A percentile compares a stretch with the other conserved stretches of the same genome.
Conservation (phyloP, 1,284 basidiomycete genomes). For the Irpex rosettiformis region DNA sequence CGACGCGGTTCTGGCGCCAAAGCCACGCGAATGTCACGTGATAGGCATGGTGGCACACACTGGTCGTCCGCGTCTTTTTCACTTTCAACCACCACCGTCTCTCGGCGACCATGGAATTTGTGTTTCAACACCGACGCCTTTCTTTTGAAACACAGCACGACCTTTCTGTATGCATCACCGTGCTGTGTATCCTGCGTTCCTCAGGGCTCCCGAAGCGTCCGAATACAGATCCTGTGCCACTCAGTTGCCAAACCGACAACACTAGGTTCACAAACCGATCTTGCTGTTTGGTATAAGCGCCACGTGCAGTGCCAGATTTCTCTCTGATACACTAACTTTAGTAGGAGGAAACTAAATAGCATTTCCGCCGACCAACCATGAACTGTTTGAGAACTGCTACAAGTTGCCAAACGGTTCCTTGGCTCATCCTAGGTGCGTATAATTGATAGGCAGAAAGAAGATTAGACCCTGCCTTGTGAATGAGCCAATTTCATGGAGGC, state of each 20-base stretch:
- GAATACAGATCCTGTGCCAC: not conserved
- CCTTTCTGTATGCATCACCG: not conserved
- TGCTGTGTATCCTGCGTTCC: not conserved
- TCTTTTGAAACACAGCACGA: not conserved
- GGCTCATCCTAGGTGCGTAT: no score
- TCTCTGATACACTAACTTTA: not conserved
- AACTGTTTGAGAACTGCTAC: no score
- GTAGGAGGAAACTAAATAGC: no score
- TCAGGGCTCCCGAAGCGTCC: not conserved
- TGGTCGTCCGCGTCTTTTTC: not conserved
- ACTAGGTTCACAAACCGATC: not conserved
- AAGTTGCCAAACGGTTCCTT: no score
- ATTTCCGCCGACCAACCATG: no score
- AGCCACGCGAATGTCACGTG: not conserved
- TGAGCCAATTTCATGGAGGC: no score
- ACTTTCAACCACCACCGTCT: not conserved
- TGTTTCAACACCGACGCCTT: not conserved
- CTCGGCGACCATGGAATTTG: not conserved
- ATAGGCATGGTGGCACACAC: not conserved
- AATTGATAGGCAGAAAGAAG: no score
- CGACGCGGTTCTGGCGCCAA: not conserved
- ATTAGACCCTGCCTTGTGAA: no score
- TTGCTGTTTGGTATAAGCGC: not conserved
- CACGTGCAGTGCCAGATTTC: not conserved
- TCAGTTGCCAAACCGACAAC: not conserved